phyloP scores from a whole-genome alignment of 345 rosid genomes.

The Murraya koenigii region DNA sequence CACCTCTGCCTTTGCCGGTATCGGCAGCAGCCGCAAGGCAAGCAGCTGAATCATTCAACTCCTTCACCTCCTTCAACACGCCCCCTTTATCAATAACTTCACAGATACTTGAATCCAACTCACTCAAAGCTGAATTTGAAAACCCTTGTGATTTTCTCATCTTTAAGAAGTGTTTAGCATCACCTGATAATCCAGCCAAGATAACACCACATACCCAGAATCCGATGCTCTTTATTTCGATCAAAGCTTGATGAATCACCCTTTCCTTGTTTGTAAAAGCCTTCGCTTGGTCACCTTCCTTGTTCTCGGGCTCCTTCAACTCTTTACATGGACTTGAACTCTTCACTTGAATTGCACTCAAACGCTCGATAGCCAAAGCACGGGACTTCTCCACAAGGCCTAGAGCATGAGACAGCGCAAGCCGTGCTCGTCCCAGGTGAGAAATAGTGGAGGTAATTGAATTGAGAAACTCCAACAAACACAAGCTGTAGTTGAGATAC shows the following conservation, averaged over 20 bases:
- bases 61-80: conserved; percentile 41
- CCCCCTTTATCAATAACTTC: conserved; percentile 25
- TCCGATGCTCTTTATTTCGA: conserved; percentile 37
- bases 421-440: conserved; percentile 41
- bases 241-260: conserved; percentile 41
- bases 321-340: conserved; percentile 16
- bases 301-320: conserved; percentile 3
- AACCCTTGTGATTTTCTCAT: conserved; percentile 26
- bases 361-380: conserved; percentile 27
- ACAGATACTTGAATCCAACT: conserved; percentile 26
- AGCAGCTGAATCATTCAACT: conserved; percentile 43
- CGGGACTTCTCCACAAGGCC: conserved; percentile 39
- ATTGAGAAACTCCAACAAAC: conserved; percentile 48
- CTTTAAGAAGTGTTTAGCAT: conserved; percentile 35
- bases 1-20: conserved; percentile 17
- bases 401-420: conserved; percentile 44
- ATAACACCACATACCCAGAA: conserved; percentile 44
- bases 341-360: conserved; percentile 30
- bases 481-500: conserved; percentile 46
- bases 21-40: conserved; percentile 34
- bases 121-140: conserved; percentile 21
- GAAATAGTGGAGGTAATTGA: conserved; percentile 40
- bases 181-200: conserved; percentile 44
- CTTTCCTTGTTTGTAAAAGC: conserved; percentile 31
- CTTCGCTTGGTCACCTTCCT: conserved; percentile 14